These are phyloP conservation scores for Ochromonas danica DNA, from an alignment of 108 stramenopile species.

Conservation along the genomic window DNA sequence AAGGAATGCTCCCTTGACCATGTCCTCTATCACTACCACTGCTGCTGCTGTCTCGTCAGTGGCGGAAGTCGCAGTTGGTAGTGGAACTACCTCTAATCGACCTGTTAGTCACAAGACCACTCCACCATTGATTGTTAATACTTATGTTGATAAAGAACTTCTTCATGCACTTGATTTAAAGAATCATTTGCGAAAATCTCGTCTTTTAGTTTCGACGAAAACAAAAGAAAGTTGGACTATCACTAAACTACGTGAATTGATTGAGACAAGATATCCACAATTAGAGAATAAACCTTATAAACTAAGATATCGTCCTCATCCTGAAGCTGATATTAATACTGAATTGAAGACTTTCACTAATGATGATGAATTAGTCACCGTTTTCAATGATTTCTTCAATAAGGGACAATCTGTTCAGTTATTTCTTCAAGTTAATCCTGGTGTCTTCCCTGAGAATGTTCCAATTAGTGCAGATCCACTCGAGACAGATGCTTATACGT, in stretches of 20 bases:
- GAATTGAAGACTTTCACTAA: background rate
- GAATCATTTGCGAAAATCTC: background rate
- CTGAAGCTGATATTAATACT: too few species aligned
- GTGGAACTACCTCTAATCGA: too few species aligned
- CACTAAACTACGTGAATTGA: background rate
- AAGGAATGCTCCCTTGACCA: too few species aligned
- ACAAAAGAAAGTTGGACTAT: background rate
- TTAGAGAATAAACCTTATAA: background rate
- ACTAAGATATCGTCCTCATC: background rate
- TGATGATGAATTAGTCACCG: background rate
- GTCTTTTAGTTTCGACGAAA: background rate
- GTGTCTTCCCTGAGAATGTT: background rate
- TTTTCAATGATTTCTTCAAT: too few species aligned
- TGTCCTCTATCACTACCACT: too few species aligned
- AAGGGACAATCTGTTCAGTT: too few species aligned
- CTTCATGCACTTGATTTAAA: background rate
- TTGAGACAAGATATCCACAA: background rate
- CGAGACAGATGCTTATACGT: background rate
- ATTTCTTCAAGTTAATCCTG: background rate
- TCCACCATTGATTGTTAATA: background rate
- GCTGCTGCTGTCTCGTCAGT: too few species aligned
- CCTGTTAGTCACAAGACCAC: too few species aligned
- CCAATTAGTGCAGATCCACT: conserved; percentile 3
- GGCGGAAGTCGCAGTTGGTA: too few species aligned
- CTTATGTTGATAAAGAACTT: background rate